A percentile compares a stretch with the other conserved stretches of the same genome.
Conservation (phyloP, 345 rosid species). For the Orychophragmus violaceus region DNA sequence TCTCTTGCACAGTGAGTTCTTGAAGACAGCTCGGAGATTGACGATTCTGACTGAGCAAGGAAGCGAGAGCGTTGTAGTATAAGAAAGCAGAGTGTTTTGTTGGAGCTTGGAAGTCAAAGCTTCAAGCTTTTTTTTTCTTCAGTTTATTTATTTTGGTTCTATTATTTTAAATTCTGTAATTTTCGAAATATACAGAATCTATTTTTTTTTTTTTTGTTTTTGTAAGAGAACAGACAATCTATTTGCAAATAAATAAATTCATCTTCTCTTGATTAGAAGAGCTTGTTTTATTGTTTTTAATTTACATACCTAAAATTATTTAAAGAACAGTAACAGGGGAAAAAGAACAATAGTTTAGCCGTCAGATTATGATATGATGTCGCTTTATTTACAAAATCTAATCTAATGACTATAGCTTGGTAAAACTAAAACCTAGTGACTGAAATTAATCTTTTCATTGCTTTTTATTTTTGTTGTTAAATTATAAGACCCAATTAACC, state of each 20-base stretch:
- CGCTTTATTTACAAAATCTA: background rate
- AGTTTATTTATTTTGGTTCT: constrained; percentile 11
- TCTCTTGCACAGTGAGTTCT: constrained; percentile 65
- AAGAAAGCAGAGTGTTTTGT: constrained; percentile 9
- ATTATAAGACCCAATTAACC: background rate
- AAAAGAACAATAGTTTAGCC: background rate
- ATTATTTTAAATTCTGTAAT: constrained; percentile 27
- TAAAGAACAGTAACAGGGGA: background rate
- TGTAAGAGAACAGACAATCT: too few species aligned
- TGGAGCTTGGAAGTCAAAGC: constrained; percentile 4
- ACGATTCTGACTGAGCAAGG: constrained; percentile 66
- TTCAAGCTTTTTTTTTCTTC: background rate
- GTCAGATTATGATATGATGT: background rate
- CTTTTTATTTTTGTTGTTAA: background rate
- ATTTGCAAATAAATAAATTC: constrained; percentile 29
- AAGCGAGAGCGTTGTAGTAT: constrained; percentile 48
- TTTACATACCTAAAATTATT: background rate
- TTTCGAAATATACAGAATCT: constrained; percentile 20
- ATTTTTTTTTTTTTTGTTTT: too few species aligned
- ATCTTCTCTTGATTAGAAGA: background rate
- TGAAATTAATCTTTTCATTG: background rate
- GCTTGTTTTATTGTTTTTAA: background rate
- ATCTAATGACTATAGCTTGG: background rate
- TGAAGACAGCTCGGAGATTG: constrained; percentile 79
- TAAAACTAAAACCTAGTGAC: background rate